Base-by-base conservation (phyloP, 2,329 filamentous ascomycete species). In the Cordyceps tenuipes region DNA sequence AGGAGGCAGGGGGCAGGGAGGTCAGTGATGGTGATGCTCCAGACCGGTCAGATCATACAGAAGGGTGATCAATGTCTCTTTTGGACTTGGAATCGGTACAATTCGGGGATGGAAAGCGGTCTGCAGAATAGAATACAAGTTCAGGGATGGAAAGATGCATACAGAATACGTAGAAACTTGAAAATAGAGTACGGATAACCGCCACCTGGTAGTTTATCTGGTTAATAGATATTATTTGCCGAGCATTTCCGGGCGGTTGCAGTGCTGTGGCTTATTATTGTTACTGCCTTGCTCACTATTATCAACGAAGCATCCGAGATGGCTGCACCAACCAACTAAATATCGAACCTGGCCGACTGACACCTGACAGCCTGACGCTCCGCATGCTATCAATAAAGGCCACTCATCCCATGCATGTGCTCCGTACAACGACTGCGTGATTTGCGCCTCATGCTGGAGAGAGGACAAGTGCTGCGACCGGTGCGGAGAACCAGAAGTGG, bases 191-290 rank as follows among this genome's bases (percentile, higher is more conserved):
- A 3, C 23, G 23, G 23, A 23, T 23, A 23, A 23, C 23, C 23
- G 4, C 23, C 4, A 23, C 23, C 23, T 23, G 23, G 23, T 23
- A 23, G 23, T 23, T 23, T 23, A 23, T 23, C 23, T 23, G 23
- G 23, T n/a, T n/a, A n/a, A n/a, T 23, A 23, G 23, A 23, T 23
- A 4, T 23, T 23, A 23, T 2, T 23, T 23, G 23, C 23, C 23
- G 23, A 23, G 23, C 23, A 23, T 23, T 23, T 23, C 23, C 50
- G 23, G 21, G 44, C 43, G 51, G 58, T 55, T 60, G 26, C 51
- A 55, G 39, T 10, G 17, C 23, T 55, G 58, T 60, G 58, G 58
- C 58, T 39, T 36, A 26, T 44, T 26, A 19, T 49, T 53, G 15
- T 39, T 41, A 21, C 17, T 31, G 49, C 29, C 23, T 23, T 23